phyloP scores from a whole-genome alignment of 441 rosid species.

The Viola pubescens region DNA sequence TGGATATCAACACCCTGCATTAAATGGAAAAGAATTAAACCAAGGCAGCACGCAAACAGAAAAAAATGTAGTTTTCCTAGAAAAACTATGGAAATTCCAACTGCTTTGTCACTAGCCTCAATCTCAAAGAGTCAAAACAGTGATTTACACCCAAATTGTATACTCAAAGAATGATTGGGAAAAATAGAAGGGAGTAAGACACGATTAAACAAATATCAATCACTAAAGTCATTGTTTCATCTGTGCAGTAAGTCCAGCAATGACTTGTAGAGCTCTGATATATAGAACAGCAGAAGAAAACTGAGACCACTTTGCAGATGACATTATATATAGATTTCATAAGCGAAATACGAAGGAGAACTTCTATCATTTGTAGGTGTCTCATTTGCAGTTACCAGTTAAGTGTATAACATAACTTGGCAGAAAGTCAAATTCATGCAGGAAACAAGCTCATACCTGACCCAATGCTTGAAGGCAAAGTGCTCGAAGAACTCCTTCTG shows the following conservation, averaged over 20 bases:
- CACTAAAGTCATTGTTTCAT: not conserved
- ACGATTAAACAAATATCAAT: not conserved
- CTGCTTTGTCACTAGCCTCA: not conserved
- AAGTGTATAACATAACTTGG: not conserved
- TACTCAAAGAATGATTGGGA: not conserved
- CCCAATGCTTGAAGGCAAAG: constrained; percentile 94
- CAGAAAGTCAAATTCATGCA: not conserved
- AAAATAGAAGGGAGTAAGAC: not conserved
- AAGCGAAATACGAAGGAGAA: not conserved
- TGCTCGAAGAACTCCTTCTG: constrained; percentile 88
- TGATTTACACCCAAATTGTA: not conserved
- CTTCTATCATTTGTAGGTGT: not conserved
- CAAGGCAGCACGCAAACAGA: not conserved
- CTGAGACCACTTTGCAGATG: not conserved
- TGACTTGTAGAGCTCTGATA: not conserved
- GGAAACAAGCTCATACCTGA: constrained; percentile 46
- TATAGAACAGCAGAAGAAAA: not conserved
- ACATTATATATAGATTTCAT: not conserved
- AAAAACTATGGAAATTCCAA: not conserved
- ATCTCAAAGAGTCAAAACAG: not conserved
- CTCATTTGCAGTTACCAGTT: not conserved
- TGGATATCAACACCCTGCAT: constrained; percentile 91
- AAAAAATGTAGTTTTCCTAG: not conserved
- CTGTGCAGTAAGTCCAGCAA: not conserved
- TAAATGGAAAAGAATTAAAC: constrained; percentile 2